Percentiles rank a stretch among this genome's conserved stretches.
Conservation (phyloP, 768 basidiomycete genomes). For the Leccinum imitatum region DNA sequence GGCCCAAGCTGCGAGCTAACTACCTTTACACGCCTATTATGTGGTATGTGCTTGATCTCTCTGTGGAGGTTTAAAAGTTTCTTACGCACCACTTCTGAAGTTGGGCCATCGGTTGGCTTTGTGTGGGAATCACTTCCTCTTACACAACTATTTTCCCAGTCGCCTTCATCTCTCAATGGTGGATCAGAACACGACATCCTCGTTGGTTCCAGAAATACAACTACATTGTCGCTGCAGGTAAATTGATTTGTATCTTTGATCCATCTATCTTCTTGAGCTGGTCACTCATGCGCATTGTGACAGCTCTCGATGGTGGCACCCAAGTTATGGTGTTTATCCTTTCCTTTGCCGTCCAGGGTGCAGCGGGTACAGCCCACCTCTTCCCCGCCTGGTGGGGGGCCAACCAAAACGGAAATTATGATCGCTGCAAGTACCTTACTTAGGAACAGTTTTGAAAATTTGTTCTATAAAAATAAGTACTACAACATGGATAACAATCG, state of each 20-base stretch:
- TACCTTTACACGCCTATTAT: conserved; percentile 33
- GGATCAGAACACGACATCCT: conserved; percentile 36
- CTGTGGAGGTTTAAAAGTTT: neutral
- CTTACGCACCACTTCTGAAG: conserved; percentile 11
- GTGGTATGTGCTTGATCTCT: conserved; percentile 17
- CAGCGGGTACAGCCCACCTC: conserved; percentile 44
- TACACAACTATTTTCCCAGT: conserved; percentile 15
- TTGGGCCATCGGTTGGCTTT: conserved; percentile 19
- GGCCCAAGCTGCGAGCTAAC: conserved; percentile 31
- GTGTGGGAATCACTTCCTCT: conserved; percentile 30
- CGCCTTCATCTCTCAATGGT: conserved; percentile 38
- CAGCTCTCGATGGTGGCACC: conserved; percentile 38
- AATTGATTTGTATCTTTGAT: neutral
- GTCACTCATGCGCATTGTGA: neutral
- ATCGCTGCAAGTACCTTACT: conserved; percentile 21
- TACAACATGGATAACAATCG: no score
- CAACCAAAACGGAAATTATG: conserved; percentile 47
- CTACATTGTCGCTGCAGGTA: conserved; percentile 43
- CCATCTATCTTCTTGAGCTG: no score
- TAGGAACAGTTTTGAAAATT: neutral
- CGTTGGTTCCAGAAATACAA: conserved; percentile 40
- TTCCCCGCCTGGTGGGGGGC: conserved; percentile 64
- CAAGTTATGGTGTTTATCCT: conserved; percentile 59
- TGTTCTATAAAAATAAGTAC: no score
- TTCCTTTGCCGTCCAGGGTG: conserved; percentile 52